These are phyloP conservation scores for Cryptococcus hybrid DNA, from an alignment of 1,284 basidiomycete genomes.

Conservation along the genomic window DNA sequence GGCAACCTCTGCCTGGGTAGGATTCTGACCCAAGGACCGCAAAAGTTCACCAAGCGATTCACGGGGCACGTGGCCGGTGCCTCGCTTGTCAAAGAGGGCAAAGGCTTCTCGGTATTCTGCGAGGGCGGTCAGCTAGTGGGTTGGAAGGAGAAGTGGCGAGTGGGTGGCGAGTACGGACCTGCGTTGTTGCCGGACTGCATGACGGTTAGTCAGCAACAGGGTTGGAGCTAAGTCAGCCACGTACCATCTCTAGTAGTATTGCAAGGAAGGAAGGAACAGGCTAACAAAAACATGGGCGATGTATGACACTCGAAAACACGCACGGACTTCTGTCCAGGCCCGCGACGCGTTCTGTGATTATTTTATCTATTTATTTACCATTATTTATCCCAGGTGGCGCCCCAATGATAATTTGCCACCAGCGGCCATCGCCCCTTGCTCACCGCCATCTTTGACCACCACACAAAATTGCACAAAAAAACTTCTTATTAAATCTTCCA, in stretches of 20 bases:
- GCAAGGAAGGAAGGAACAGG: not conserved
- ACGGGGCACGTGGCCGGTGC: slow-evolving; percentile 81
- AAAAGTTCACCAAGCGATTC: slow-evolving; percentile 93
- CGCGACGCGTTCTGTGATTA: not conserved
- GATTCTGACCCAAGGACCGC: slow-evolving; percentile 94
- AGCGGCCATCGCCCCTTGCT: too few species aligned
- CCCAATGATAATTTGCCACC: too few species aligned
- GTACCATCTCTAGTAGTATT: not conserved
- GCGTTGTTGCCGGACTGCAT: slow-evolving; percentile 34
- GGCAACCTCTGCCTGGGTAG: slow-evolving; percentile 92
- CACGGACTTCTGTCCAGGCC: not conserved
- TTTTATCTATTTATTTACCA: too few species aligned
- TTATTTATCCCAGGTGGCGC: too few species aligned
- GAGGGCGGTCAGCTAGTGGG: not conserved
- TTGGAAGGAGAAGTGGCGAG: not conserved
- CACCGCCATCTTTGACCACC: too few species aligned
- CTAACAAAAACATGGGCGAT: not conserved
- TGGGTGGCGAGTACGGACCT: slow-evolving; percentile 12
- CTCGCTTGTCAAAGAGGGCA: slow-evolving; percentile 96
- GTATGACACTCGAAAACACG: not conserved
- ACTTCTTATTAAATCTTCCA: not conserved
- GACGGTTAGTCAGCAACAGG: not conserved
- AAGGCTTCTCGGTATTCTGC: slow-evolving; percentile 95
- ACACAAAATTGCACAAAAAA: too few species aligned
- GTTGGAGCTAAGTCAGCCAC: not conserved